phyloP scores from a whole-genome alignment of 768 basidiomycete genomes.

The Leccinum sublutescens region DNA sequence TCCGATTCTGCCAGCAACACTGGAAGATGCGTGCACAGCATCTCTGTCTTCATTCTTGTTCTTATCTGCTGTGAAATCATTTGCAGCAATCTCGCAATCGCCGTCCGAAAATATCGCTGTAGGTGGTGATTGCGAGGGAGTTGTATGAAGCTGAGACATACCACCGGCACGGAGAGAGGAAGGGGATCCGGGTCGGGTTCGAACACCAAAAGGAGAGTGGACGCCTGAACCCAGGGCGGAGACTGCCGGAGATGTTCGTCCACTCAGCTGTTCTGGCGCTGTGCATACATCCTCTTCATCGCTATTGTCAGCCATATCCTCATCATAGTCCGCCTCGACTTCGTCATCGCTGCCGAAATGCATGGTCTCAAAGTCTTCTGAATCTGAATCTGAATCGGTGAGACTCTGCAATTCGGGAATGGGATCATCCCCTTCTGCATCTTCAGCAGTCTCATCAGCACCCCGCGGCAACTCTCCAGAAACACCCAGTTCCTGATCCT shows the following conservation, averaged over 20 bases:
- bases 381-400: slow-evolving; percentile 25
- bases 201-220: slow-evolving; percentile 9
- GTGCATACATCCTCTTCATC: slow-evolving; percentile 27
- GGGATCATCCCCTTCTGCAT: slow-evolving; percentile 15
- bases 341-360: slow-evolving; percentile 21
- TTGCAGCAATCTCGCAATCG: not conserved
- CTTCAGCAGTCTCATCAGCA: slow-evolving; percentile 13
- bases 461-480: slow-evolving; percentile 6
- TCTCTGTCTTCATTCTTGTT: not conserved
- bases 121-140: slow-evolving; percentile 10
- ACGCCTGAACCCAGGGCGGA: slow-evolving; percentile 20
- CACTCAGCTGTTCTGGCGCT: slow-evolving; percentile 22
- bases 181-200: slow-evolving; percentile 2
- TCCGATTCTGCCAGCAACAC: slow-evolving; percentile 3
- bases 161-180: slow-evolving; percentile 6
- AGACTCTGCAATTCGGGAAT: slow-evolving; percentile 27
- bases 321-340: slow-evolving; percentile 31
- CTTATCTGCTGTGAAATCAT: slow-evolving; percentile 2
- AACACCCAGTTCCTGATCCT: slow-evolving; percentile 22
- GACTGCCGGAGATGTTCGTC: slow-evolving; percentile 26
- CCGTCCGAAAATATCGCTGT: slow-evolving; percentile 7
- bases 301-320: slow-evolving; percentile 29
- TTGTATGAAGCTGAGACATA: not conserved
- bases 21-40: slow-evolving; percentile 3
- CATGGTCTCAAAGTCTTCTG: slow-evolving; percentile 21